Base-by-base conservation (phyloP, 2,329 filamentous ascomycete species). In the Pyrenochaeta sp. region DNA sequence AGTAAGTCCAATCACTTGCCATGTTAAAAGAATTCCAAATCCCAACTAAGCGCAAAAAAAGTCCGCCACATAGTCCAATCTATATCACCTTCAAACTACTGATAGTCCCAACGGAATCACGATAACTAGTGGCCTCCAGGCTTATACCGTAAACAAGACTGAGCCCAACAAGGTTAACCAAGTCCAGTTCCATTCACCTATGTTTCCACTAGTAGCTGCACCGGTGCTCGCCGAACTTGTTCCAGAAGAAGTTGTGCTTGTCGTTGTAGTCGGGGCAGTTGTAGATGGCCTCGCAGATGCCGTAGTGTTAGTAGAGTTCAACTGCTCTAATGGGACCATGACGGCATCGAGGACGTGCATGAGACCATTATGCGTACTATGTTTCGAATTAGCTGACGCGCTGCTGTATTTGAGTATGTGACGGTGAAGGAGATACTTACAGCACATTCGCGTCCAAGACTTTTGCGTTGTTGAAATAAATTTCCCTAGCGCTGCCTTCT, bases 391-490 rank as follows among this genome's bases (percentile, higher is more conserved):
- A 56, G 45, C n/a, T 22, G 5, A 28, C 27, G 3, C 5, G 3
- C 7, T 7, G 22, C 52, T 2, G 3, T 12, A 10, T 44, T 28
- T 47, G 24, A 24, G 4, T 1, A 22, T 12, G 30, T 1, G 1
- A 4, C 34, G 2, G 12, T 10, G 12, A 37, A 48, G 32, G 6
- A 9, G 15, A 22, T 9, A 66, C 65, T 60, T 54, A 70, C 67
- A 68, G 45, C 2, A 70, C 64, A 55, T 70, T 70, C 7, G 64
- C 64, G 47, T 70, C 54, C 5, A 70, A 42, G 13, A 68, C 52
- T 46, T 59, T 68, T 10, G 65, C 67, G 45, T 70, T 70, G 36
- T 68, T 70, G 46, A 70, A 70, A 50, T 56, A 70, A 24, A 67
- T 63, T 12, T 55, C 42, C 34, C 59, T 50, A 6, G 57, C 54